Evolutionary conservation across 768 basidiomycete genomes (phyloP).

Genomic region (Boletus barrowsii): DNA sequence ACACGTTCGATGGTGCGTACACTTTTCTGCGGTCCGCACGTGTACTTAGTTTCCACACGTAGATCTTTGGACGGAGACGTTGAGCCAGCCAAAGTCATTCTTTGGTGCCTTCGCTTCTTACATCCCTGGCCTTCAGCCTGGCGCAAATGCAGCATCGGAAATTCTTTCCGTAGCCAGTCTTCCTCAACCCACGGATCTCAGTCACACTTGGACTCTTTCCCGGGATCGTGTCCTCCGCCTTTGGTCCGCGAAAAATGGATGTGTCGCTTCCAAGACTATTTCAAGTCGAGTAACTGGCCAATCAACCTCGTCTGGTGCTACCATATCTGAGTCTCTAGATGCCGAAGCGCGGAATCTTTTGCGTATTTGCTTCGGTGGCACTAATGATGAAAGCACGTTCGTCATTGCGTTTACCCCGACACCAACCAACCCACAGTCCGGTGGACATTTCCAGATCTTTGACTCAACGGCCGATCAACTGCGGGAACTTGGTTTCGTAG

Average conservation of each 20-base stretch:
- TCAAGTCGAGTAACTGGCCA: constrained; percentile 35
- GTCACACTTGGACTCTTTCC: constrained; percentile 80
- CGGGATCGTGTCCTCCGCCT: constrained; percentile 80
- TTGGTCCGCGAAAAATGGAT: constrained; percentile 78
- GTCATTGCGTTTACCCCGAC: constrained; percentile 75
- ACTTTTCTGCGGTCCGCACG: constrained; percentile 3
- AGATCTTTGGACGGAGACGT: constrained; percentile 73
- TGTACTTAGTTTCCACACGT: constrained; percentile 12
- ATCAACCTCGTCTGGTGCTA: constrained; percentile 29
- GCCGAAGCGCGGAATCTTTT: constrained; percentile 62
- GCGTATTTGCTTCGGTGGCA: constrained; percentile 51
- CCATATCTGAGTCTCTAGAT: constrained; percentile 51
- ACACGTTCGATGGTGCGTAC: constrained; percentile 55
- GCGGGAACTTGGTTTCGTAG: constrained; percentile 53
- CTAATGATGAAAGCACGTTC: constrained; percentile 52
- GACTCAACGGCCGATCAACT: constrained; percentile 56
- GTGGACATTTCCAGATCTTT: constrained; percentile 78
- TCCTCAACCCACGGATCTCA: constrained; percentile 73
- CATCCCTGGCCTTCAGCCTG: constrained; percentile 50
- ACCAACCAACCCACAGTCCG: constrained; percentile 56
- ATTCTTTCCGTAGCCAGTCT: constrained; percentile 71
- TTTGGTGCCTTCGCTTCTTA: constrained; percentile 65
- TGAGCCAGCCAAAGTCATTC: constrained; percentile 64
- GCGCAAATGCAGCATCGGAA: constrained; percentile 48
- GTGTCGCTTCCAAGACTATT: constrained; percentile 61